Conservation (phyloP, 345 rosid species). For the Syzygium jambos region DNA sequence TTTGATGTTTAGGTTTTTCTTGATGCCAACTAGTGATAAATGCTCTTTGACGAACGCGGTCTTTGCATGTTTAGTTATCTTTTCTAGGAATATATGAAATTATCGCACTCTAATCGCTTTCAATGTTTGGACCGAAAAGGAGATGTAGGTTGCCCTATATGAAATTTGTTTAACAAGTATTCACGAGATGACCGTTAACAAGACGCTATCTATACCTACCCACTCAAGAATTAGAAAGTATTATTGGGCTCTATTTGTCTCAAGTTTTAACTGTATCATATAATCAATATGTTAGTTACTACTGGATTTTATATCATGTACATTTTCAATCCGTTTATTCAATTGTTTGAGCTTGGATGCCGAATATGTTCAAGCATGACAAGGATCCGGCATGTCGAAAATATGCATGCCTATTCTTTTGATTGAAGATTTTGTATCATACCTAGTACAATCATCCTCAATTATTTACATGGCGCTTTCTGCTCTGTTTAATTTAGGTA, state of each 20-base stretch:
- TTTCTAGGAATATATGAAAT: background rate
- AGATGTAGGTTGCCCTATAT: background rate
- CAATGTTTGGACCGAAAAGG: background rate
- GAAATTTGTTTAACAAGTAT: background rate
- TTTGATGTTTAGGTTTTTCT: background rate
- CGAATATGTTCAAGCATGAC: background rate
- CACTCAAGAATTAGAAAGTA: background rate
- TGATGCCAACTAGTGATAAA: background rate
- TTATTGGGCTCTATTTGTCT: background rate
- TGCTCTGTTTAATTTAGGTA: slow-evolving; percentile 27
- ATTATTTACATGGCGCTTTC: background rate
- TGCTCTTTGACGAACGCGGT: background rate
- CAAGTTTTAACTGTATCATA: background rate
- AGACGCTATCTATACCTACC: background rate
- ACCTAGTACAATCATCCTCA: background rate
- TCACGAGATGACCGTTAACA: background rate
- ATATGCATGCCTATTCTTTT: background rate
- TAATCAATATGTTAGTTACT: background rate
- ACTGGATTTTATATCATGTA: background rate
- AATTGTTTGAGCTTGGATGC: background rate
- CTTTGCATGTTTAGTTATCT: background rate
- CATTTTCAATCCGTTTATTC: background rate
- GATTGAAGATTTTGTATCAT: background rate
- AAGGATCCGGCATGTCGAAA: background rate
- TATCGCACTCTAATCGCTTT: background rate